phyloP scores from a whole-genome alignment of 331 rosid species.

The Saraca asoca region DNA sequence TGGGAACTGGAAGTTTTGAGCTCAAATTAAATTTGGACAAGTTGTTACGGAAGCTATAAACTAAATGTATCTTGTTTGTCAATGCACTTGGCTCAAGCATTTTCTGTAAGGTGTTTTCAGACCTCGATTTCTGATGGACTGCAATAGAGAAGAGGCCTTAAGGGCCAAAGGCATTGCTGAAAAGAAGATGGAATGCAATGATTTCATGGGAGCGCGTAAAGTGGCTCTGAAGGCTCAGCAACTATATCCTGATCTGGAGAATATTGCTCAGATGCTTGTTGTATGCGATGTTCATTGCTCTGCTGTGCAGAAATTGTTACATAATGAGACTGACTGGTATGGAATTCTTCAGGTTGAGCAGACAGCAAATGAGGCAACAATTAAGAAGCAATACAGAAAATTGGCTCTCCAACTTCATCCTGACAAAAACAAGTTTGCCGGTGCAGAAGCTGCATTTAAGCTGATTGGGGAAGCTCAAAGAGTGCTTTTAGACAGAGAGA shows the following conservation, averaged over 20 bases:
- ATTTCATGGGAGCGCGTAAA: conserved; percentile 75
- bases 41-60: conserved; percentile 13
- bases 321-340: conserved; percentile 75
- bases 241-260: conserved; percentile 78
- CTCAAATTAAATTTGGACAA: conserved; percentile 24
- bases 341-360: conserved; percentile 77
- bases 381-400: conserved; percentile 87
- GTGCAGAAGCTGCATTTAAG: conserved; percentile 97
- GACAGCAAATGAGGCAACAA: conserved; percentile 64
- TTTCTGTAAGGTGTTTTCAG: conserved; percentile 33
- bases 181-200: conserved; percentile 79
- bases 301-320: conserved; percentile 57
- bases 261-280: conserved; percentile 75
- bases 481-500: conserved; percentile 71
- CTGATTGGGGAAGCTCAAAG: conserved; percentile 88
- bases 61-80: conserved; percentile 38
- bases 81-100: conserved; percentile 25
- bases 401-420: conserved; percentile 95
- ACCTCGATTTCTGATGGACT: conserved; percentile 63
- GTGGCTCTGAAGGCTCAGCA: conserved; percentile 66
- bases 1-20: conserved; percentile 22
- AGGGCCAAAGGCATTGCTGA: conserved; percentile 80
- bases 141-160: conserved; percentile 95
- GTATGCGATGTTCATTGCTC: conserved; percentile 89
- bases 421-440: conserved; percentile 88